Evolutionary conservation across 116 monocot species (phyloP).

Genomic region (Iris pallida): DNA sequence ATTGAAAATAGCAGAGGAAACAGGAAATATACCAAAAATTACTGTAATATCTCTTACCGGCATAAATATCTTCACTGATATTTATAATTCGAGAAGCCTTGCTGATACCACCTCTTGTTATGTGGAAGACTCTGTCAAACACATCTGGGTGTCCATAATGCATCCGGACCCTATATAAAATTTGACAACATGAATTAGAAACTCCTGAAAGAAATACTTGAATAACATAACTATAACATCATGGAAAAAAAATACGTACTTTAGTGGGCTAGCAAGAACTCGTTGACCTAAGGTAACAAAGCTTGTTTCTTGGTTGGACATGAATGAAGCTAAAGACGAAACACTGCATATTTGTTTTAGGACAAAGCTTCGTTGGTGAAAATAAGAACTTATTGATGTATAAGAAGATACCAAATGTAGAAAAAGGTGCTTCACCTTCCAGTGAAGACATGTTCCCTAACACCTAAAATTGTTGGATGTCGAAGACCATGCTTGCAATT

Average conservation of each 20-base stretch:
- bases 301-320: slow-evolving; percentile 99
- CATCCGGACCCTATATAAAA: slow-evolving; percentile 69
- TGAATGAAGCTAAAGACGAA: slow-evolving; percentile 94
- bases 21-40: not conserved
- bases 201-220: not conserved
- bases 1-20: not conserved
- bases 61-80: slow-evolving; percentile 97
- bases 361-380: not conserved
- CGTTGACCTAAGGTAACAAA: slow-evolving; percentile 98
- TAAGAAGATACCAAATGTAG: not conserved
- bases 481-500: slow-evolving; percentile 63
- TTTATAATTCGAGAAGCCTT: slow-evolving; percentile 99
- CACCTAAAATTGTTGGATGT: slow-evolving; percentile 81
- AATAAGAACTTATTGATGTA: not conserved
- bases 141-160: slow-evolving; percentile 99
- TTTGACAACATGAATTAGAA: slow-evolving; percentile 2
- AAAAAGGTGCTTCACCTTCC: slow-evolving; percentile 51
- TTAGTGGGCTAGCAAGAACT: slow-evolving; percentile 81
- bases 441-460: slow-evolving; percentile 93
- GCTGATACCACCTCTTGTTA: slow-evolving; percentile 97
- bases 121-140: slow-evolving; percentile 96
- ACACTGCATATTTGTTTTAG: slow-evolving; percentile 46
- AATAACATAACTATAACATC: slow-evolving; percentile 4
- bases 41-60: slow-evolving; percentile 39
- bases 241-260: slow-evolving; percentile 43